Percentiles rank a stretch among this genome's conserved stretches.
Evolutionary conservation across 306 rosid genomes (phyloP).

Genomic region (Argentina anserina): DNA sequence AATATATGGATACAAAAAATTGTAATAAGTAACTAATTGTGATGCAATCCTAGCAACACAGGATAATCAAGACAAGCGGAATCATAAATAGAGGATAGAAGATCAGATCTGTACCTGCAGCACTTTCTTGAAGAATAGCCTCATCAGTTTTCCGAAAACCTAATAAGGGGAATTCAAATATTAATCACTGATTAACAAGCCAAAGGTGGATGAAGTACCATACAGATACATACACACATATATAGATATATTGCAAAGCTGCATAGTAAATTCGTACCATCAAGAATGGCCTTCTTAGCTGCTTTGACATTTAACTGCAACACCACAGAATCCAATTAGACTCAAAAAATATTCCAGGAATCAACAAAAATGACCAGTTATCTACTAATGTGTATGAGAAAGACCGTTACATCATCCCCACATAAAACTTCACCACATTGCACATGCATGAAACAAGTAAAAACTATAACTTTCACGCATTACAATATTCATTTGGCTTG

Average conservation of each 20-base stretch:
- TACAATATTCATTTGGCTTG: background rate
- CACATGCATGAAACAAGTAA: background rate
- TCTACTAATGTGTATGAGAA: background rate
- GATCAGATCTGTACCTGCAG: slow-evolving; percentile 42
- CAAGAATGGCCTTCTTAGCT: slow-evolving; percentile 76
- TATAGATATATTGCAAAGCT: background rate
- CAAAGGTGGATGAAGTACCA: background rate
- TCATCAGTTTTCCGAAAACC: slow-evolving; percentile 84
- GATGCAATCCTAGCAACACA: slow-evolving; percentile 1
- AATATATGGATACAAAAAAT: background rate
- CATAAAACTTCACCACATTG: background rate
- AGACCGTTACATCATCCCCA: background rate
- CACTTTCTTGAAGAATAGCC: slow-evolving; percentile 69
- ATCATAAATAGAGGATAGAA: background rate
- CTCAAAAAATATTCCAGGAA: slow-evolving; percentile 7
- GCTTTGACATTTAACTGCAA: slow-evolving; percentile 79
- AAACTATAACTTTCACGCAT: background rate
- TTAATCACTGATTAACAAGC: slow-evolving; percentile 5
- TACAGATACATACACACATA: background rate
- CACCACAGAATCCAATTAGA: slow-evolving; percentile 12
- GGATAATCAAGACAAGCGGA: background rate
- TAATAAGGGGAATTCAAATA: slow-evolving; percentile 18
- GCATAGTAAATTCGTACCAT: slow-evolving; percentile 41
- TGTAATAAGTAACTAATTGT: background rate
- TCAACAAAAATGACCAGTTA: background rate